Base-by-base conservation (phyloP, 768 basidiomycete genomes). In the Neoboletus magnificus region DNA sequence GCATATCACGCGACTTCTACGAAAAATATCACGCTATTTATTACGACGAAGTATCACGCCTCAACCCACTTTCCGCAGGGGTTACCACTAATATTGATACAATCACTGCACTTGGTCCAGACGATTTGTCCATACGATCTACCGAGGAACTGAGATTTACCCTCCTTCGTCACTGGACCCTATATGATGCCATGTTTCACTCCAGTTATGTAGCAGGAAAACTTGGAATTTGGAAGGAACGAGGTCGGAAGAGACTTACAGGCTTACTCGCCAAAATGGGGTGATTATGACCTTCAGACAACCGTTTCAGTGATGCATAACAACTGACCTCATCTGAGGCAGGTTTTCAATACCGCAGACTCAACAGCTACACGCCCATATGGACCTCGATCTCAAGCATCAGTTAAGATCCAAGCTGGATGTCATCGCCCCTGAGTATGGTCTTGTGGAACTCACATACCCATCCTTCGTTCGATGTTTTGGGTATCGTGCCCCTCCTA, bases 211-310 rank as follows among this genome's bases (percentile, higher is more conserved):
- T 99, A 18, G 95, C 94, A 8, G 88, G 91, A 48, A 93, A 93
- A 71, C 80, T 99, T 56, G 94, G 93, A 4, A 91, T 96, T 52
- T 98, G 97, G 97, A 93, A 90, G 66, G 96, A 98, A 70, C 82
- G 85, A 52, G 97, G 97, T 22, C 80, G 90, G 57, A 95, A 93
- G 70, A 82, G 86, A 60, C 74, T 99, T 52, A 91, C 88, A 1
- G 97, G 96, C 9, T 75, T 99, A 48, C 76, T 99, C 23, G 97
- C 97, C 16, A 98, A 98, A 77, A 99, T 99, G 93, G 97, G 97
- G 94, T 98, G 69, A 59, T 79, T 73, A 15, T 32, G 48, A 46
- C 18, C 33, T 55, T 45, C 40, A 46, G 16, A 50, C 36, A 35
- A 15, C 32, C 15, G 44, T 48, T 54, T 54, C 48, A 40, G 42